These are phyloP conservation scores for Xylaria sp. DNA, from an alignment of 495 filamentous ascomycete genomes.

Conservation along the genomic window DNA sequence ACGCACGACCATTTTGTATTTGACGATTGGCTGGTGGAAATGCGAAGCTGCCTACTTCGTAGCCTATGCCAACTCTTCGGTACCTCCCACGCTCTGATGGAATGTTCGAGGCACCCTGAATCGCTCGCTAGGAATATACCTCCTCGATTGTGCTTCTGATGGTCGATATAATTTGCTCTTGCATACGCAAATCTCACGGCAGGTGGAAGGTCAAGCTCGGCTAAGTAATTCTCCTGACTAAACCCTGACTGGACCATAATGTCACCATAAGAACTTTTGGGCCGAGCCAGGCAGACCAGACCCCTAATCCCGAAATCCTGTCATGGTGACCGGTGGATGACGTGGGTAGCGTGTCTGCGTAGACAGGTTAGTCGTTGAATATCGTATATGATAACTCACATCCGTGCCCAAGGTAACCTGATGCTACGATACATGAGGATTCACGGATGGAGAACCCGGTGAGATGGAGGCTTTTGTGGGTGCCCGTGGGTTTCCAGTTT, in stretches of 20 bases:
- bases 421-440: slow-evolving; percentile 10
- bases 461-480: background rate
- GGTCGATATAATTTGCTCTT: background rate
- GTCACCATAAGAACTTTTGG: background rate
- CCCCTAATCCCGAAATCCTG: background rate
- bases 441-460: background rate
- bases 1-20: slow-evolving; percentile 9
- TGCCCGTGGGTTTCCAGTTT: slow-evolving; percentile 1
- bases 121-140: background rate
- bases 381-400: slow-evolving; percentile 27
- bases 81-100: slow-evolving; percentile 3
- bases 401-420: slow-evolving; percentile 24
- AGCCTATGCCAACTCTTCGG: slow-evolving; percentile 13
- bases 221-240: background rate
- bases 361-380: slow-evolving; percentile 4
- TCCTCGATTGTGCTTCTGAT: background rate
- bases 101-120: background rate
- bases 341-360: slow-evolving; percentile 26
- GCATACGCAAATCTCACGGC: background rate
- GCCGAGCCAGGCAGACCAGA: background rate
- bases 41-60: slow-evolving; percentile 3
- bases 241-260: background rate
- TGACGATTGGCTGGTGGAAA: background rate
- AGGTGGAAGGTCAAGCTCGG: background rate
- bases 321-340: slow-evolving; percentile 3